Evolutionary conservation across 345 rosid genomes (phyloP), one percentile per base, ranked within the genome.

Genomic region (Gossypium bickii): DNA sequence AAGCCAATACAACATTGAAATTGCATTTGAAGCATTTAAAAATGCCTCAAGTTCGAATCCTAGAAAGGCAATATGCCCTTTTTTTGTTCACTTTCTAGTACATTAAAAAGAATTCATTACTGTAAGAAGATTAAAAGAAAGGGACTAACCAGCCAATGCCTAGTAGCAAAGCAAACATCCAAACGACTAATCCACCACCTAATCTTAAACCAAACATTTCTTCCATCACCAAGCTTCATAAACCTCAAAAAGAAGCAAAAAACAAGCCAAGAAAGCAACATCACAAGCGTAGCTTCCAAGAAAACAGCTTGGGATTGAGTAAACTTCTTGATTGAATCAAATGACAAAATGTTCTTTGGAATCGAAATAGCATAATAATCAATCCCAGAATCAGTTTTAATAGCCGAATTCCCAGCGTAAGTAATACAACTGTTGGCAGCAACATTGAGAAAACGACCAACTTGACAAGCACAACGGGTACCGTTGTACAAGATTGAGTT

Each of bases 111-210:
- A 48, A 65, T 9, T 11, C 9, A 52, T 20, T 43, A 24, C 22
- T 16, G 9, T 48, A 4, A 22, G 62, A 18, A 13, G 11, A 41
- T 12, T 34, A 34, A 34, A 34, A 4, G 15, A 16, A 73, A 38
- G 47, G 68, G 12, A 85, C 82, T 81, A 64, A 94, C 99, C 83
- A 93, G 93, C 98, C 98, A 95, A 83, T 95, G 99, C 74, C 98
- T 79, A 20, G 98, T 95, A 77, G 99, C 82, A 78, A 89, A 95
- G 86, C 92, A 87, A 81, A 95, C 73, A 76, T 95, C 99, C 59
- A 95, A 78, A 4, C 99, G 82, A 82, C 96, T 90, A 81, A 95
- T 80, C 97, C 96, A 93, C 98, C 99, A 95, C 59, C 99, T 84
- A 73, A 95, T 76, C 71, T 78, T 84, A 74, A 95, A 95, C 96